These are phyloP conservation scores for Didymella exigua DNA, from an alignment of 2,329 filamentous ascomycete species.

Conservation along the genomic window DNA sequence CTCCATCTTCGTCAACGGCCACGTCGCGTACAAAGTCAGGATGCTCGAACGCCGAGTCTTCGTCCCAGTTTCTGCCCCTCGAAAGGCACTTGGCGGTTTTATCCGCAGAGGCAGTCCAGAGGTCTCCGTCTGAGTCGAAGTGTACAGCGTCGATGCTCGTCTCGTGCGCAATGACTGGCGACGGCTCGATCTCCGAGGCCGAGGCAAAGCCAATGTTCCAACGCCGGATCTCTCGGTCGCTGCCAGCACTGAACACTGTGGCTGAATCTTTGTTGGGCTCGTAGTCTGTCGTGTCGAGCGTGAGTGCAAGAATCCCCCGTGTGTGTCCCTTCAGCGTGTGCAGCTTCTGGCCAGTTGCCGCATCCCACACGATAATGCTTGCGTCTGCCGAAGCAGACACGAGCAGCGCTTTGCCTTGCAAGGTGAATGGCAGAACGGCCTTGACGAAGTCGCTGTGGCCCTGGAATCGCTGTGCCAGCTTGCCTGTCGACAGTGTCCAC, in stretches of 20 bases:
- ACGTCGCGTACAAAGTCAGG: slow-evolving; percentile 90
- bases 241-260: slow-evolving; percentile 75
- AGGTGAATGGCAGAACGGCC: slow-evolving; percentile 66
- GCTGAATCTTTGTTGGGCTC: slow-evolving; percentile 45
- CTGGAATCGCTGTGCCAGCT: slow-evolving; percentile 62
- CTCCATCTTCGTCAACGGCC: slow-evolving; percentile 68
- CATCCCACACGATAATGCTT: slow-evolving; percentile 75
- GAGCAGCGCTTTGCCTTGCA: slow-evolving; percentile 64
- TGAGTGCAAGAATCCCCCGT: slow-evolving; percentile 79
- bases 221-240: slow-evolving; percentile 67
- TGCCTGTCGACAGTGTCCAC: slow-evolving; percentile 63
- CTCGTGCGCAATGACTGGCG: slow-evolving; percentile 77
- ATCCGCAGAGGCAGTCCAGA: slow-evolving; percentile 94
- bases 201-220: slow-evolving; percentile 64
- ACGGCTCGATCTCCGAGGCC: slow-evolving; percentile 43
- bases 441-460: slow-evolving; percentile 95
- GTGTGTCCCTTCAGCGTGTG: slow-evolving; percentile 79
- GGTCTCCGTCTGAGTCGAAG: slow-evolving; percentile 74
- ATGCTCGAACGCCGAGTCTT: slow-evolving; percentile 76
- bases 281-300: slow-evolving; percentile 66
- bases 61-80: slow-evolving; percentile 69
- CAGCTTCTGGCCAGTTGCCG: slow-evolving; percentile 68
- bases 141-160: slow-evolving; percentile 84
- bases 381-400: slow-evolving; percentile 56
- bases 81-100: slow-evolving; percentile 83